Evolutionary conservation across 2,329 filamentous ascomycete species (phyloP).

Genomic region (Zarea fungicola): DNA sequence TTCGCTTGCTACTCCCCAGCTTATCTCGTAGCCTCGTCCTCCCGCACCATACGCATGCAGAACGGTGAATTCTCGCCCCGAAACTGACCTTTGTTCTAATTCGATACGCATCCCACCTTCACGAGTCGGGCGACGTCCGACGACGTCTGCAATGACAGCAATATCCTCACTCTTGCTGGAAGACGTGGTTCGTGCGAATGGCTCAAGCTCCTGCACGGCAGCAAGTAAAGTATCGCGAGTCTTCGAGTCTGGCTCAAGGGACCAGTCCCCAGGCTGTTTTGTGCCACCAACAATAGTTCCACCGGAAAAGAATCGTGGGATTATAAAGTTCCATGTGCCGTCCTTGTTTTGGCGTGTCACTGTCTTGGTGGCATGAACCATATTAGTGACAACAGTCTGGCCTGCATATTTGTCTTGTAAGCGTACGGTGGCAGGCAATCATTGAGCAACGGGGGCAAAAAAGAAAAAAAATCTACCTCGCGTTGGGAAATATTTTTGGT

Average conservation of each 20-base stretch:
- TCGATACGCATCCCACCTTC: constrained; percentile 34
- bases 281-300: constrained; percentile 62
- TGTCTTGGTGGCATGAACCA: constrained; percentile 27
- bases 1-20: constrained; percentile 53
- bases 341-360: constrained; percentile 59
- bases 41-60: constrained; percentile 57
- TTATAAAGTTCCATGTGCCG: constrained; percentile 56
- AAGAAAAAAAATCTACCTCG: constrained; percentile 24
- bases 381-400: constrained; percentile 33
- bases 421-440: neutral
- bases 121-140: constrained; percentile 40
- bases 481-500: constrained; percentile 28
- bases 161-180: constrained; percentile 22
- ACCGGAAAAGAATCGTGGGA: constrained; percentile 55
- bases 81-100: neutral
- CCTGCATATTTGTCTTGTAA: constrained; percentile 22
- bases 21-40: constrained; percentile 57
- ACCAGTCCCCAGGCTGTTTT: constrained; percentile 54
- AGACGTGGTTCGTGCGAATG: constrained; percentile 19
- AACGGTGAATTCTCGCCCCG: constrained; percentile 11
- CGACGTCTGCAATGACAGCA: constrained; percentile 36
- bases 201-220: constrained; percentile 25
- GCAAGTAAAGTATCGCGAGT: constrained; percentile 43
- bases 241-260: constrained; percentile 39
- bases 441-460: neutral